Conservation (phyloP, 2,329 filamentous ascomycete species). For the Lecanicillium sp. region DNA sequence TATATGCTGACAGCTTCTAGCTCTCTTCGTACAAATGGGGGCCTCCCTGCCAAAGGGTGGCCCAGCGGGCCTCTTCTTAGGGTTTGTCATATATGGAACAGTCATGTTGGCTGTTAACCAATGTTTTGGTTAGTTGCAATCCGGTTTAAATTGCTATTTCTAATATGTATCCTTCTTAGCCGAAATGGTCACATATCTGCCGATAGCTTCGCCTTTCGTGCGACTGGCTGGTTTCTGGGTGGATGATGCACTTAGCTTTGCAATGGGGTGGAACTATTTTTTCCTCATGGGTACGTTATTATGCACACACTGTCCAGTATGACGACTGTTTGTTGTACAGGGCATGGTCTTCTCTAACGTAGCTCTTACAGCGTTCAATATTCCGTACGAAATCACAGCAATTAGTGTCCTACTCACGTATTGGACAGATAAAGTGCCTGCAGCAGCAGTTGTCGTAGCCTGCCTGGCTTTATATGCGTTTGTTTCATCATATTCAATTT, state of each 20-base stretch:
- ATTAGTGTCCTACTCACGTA: conserved; percentile 40
- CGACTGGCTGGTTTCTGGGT: conserved; percentile 37
- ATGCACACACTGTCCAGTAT: neutral
- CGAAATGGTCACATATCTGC: conserved; percentile 41
- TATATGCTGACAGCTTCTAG: conserved; percentile 3
- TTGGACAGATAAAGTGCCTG: conserved; percentile 37
- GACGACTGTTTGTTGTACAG: neutral
- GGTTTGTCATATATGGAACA: conserved; percentile 16
- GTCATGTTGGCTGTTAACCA: conserved; percentile 20
- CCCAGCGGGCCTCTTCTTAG: conserved; percentile 24
- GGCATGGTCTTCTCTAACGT: neutral
- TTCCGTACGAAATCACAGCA: conserved; percentile 44
- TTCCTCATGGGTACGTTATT: conserved; percentile 32
- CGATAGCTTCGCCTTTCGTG: conserved; percentile 36
- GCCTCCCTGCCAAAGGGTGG: conserved; percentile 23
- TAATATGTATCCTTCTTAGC: conserved; percentile 14
- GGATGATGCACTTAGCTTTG: conserved; percentile 37
- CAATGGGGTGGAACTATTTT: conserved; percentile 41
- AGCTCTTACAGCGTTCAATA: conserved; percentile 22
- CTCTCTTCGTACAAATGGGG: conserved; percentile 21
- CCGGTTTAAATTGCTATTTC: neutral
- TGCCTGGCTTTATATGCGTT: conserved; percentile 32
- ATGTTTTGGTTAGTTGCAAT: conserved; percentile 11
- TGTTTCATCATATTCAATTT: neutral
- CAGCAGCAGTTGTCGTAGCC: conserved; percentile 35